Conservation (phyloP, 495 filamentous ascomycete species). For the Penicillium fimorum region DNA sequence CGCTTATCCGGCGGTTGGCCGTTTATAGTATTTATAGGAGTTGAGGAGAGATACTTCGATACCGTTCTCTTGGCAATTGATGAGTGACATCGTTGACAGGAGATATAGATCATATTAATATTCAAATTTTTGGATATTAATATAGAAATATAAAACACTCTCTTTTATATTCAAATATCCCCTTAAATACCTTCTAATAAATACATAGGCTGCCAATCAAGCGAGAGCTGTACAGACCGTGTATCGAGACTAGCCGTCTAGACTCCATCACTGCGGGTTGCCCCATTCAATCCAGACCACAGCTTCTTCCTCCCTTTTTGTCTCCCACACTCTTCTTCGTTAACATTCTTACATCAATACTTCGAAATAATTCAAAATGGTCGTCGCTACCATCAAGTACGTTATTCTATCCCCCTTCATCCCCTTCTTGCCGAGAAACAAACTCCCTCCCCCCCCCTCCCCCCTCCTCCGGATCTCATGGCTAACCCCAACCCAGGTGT, state of each 20-base stretch:
- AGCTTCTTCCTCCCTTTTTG: constrained; percentile 29
- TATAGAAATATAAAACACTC: neutral
- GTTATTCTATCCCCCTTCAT: constrained; percentile 16
- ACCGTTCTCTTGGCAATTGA: neutral
- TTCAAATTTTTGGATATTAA: too few species aligned
- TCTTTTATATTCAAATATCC: neutral
- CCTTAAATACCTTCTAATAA: neutral
- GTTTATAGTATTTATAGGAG: neutral
- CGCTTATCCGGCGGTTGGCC: constrained; percentile 12
- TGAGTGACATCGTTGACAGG: neutral
- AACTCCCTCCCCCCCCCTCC: too few species aligned
- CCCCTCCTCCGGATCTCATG: constrained; percentile 10
- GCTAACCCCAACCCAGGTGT: constrained; percentile 62
- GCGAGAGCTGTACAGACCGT: constrained; percentile 12
- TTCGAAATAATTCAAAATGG: constrained; percentile 31
- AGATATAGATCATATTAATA: neutral
- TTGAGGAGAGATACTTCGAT: neutral
- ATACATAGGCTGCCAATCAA: neutral
- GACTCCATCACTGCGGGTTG: constrained; percentile 31
- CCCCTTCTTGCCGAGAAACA: constrained; percentile 19
- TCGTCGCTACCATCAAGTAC: constrained; percentile 43
- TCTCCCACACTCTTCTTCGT: constrained; percentile 20
- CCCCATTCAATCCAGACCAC: constrained; percentile 33
- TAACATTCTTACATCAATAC: constrained; percentile 18
- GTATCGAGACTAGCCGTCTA: constrained; percentile 21